phyloP scores from a whole-genome alignment of 2,329 filamentous ascomycete genomes.

The Clathrospora elynae region DNA sequence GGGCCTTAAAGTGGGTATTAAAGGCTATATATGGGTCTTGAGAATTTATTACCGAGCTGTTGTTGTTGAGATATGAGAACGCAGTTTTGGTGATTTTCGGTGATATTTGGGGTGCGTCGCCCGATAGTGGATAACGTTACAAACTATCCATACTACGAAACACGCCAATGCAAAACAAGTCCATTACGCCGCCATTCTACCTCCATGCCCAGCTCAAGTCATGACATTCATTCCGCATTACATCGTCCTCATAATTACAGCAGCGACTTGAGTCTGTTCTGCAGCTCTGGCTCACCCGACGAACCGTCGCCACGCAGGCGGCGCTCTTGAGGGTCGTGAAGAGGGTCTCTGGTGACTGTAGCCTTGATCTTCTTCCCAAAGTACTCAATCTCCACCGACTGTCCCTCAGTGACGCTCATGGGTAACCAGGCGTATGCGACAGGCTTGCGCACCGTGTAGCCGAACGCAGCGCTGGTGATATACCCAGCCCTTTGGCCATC shows the following conservation, averaged over 20 bases:
- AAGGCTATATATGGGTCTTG: no score
- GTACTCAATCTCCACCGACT: constrained; percentile 64
- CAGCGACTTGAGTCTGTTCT: constrained; percentile 30
- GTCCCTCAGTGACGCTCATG: constrained; percentile 53
- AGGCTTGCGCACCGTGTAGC: constrained; percentile 63
- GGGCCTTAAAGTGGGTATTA: no score
- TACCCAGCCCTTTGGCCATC: constrained; percentile 59
- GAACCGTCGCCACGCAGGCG: constrained; percentile 40
- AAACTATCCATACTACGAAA: no score
- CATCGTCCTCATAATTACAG: constrained; percentile 21
- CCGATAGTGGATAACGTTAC: no score
- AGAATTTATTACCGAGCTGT: no score
- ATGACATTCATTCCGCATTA: constrained; percentile 19
- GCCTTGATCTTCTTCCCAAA: constrained; percentile 62
- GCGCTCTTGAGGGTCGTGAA: constrained; percentile 53
- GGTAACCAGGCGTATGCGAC: constrained; percentile 66
- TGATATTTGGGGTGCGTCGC: no score
- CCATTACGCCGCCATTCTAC: constrained; percentile 11
- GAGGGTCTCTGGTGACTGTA: constrained; percentile 58
- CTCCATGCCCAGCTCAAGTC: constrained; percentile 15
- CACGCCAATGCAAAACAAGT: constrained; percentile 1
- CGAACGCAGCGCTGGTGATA: constrained; percentile 65
- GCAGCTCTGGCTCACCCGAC: constrained; percentile 23
- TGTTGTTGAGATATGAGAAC: no score
- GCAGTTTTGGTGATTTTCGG: no score